These are phyloP conservation scores for Curvularia spicifera DNA, from an alignment of 2,329 filamentous ascomycete species.

Conservation along the genomic window DNA sequence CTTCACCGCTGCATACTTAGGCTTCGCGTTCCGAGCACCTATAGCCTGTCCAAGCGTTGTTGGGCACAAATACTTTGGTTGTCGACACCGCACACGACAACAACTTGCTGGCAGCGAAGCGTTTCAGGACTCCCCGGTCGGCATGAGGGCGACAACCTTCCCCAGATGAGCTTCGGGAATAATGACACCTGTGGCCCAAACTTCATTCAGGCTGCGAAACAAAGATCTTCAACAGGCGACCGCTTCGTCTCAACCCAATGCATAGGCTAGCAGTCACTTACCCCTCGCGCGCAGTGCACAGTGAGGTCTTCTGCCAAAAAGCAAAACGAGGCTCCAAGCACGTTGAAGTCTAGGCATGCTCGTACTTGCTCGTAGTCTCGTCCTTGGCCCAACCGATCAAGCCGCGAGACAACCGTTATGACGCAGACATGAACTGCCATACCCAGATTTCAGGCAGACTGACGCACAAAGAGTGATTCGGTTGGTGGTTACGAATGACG, in stretches of 20 bases:
- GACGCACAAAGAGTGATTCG: neutral
- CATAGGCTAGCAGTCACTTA: neutral
- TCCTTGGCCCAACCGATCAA: neutral
- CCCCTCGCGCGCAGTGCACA: neutral
- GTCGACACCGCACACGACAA: neutral
- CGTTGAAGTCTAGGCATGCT: neutral
- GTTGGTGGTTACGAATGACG: neutral
- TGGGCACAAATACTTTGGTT: neutral
- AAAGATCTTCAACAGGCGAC: neutral
- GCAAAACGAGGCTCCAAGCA: neutral
- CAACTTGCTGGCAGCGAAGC: neutral
- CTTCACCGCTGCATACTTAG: neutral
- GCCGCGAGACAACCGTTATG: neutral
- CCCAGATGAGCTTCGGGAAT: neutral
- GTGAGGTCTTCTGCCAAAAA: neutral
- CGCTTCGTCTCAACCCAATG: neutral
- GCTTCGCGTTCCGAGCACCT: neutral
- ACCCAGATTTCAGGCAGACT: neutral
- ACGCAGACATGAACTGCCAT: neutral
- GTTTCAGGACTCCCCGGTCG: neutral
- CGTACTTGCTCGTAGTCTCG: neutral
- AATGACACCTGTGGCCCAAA: neutral
- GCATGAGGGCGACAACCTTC: slow-evolving; percentile 2
- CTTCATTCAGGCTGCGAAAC: neutral
- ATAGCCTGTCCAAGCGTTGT: neutral